Conservation (phyloP, 768 basidiomycete genomes). For the Jaapia argillacea region DNA sequence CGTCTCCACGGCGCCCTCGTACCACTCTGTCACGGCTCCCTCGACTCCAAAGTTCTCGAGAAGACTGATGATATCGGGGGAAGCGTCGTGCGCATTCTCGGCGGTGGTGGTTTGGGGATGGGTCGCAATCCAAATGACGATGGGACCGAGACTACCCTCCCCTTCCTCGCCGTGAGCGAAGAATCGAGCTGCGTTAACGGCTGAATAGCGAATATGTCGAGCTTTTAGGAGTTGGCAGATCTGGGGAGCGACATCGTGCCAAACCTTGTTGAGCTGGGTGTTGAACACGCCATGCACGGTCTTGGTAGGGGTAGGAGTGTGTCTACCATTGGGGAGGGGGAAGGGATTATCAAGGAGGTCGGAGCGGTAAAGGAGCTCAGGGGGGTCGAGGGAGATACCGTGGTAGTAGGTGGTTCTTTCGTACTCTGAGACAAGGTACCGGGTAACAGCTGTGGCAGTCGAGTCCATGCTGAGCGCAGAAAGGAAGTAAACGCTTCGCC, state of each 20-base stretch:
- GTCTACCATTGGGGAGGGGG: conserved; percentile 11
- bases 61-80: conserved; percentile 25
- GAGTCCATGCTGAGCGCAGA: conserved; percentile 5
- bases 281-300: conserved; percentile 27
- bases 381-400: conserved; percentile 21
- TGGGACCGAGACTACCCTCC: conserved; percentile 20
- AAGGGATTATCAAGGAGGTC: conserved; percentile 17
- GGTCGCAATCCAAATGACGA: conserved; percentile 29
- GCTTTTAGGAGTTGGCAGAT: conserved; percentile 25
- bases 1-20: conserved; percentile 20
- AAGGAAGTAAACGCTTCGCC: conserved; percentile 6
- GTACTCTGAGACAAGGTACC: conserved; percentile 13
- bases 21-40: conserved; percentile 28
- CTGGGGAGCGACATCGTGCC: conserved; percentile 27
- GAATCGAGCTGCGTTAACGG: conserved; percentile 19
- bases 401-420: conserved; percentile 18
- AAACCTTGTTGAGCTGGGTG: conserved; percentile 30
- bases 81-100: conserved; percentile 19
- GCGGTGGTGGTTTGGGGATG: conserved; percentile 23
- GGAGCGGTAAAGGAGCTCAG: conserved; percentile 21
- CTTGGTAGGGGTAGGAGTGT: conserved; percentile 22
- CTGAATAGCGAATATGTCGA: conserved; percentile 17
- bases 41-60: conserved; percentile 20
- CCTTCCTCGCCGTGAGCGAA: conserved; percentile 14
- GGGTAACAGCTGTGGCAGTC: conserved; percentile 10